Conservation (phyloP, 192 early-diverging fungal genomes). For the Coemansia sp. region DNA sequence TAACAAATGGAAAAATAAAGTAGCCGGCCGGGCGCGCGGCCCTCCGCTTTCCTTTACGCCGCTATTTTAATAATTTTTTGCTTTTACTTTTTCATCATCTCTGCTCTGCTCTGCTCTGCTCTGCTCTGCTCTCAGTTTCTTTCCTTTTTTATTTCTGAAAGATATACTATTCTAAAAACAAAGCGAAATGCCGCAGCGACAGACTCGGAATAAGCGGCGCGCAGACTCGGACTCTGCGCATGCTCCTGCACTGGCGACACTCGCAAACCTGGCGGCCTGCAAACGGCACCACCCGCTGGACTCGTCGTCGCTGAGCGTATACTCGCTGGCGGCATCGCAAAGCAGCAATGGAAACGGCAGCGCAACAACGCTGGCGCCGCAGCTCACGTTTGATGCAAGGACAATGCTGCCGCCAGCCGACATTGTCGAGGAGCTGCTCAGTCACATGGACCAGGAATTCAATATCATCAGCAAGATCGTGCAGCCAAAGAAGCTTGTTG, state of each 20-base stretch:
- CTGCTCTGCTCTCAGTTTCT: too few species aligned
- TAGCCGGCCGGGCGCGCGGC: too few species aligned
- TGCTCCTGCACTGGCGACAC: conserved; percentile 19
- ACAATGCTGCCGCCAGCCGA: conserved; percentile 33
- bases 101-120: too few species aligned
- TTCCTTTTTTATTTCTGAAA: too few species aligned
- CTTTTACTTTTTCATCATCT: too few species aligned
- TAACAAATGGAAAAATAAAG: too few species aligned
- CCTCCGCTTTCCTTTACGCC: too few species aligned
- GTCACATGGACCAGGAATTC: conserved; percentile 27
- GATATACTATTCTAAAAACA: not conserved
- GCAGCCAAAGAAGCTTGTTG: conserved; percentile 31
- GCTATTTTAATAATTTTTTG: too few species aligned
- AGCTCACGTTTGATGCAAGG: conserved; percentile 26
- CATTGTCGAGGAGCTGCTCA: conserved; percentile 39
- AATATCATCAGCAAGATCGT: conserved; percentile 48
- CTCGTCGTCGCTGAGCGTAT: conserved; percentile 3
- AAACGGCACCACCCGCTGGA: not conserved
- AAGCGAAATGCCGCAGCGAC: not conserved
- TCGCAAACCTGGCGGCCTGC: conserved; percentile 29
- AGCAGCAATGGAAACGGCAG: conserved; percentile 1
- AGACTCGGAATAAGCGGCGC: conserved; percentile 6
- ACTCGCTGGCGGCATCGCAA: conserved; percentile 4
- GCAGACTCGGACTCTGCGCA: conserved; percentile 7
- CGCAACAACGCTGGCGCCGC: not conserved